Percentiles rank a stretch among this genome's conserved stretches.
Conservation (phyloP, 495 filamentous ascomycete genomes). For the Immersiella caudata region DNA sequence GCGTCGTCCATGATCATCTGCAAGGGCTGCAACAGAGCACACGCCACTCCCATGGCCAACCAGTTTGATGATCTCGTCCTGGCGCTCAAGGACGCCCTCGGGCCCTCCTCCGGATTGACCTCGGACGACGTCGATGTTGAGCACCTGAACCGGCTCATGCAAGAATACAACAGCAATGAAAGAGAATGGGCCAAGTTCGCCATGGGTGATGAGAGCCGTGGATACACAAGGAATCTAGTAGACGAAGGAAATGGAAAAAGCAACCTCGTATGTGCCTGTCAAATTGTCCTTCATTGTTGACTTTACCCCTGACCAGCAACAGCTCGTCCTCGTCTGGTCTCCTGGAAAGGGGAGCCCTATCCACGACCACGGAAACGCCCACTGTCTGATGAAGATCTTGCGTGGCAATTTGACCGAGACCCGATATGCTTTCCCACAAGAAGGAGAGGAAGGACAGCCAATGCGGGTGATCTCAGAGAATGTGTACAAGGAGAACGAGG, state of each 20-base stretch:
- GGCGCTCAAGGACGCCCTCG: constrained; percentile 70
- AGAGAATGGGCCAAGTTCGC: constrained; percentile 75
- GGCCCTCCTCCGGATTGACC: constrained; percentile 76
- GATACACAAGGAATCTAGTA: constrained; percentile 87
- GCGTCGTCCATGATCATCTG: constrained; percentile 4
- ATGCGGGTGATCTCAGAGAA: constrained; percentile 57
- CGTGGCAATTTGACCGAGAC: constrained; percentile 78
- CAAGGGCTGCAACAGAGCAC: constrained; percentile 7
- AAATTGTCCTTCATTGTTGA: constrained; percentile 7
- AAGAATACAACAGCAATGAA: constrained; percentile 65
- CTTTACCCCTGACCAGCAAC: constrained; percentile 21
- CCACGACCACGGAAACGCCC: constrained; percentile 86
- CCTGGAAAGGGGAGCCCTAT: constrained; percentile 83
- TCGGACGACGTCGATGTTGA: constrained; percentile 76
- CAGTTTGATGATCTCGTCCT: constrained; percentile 73
- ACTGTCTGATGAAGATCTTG: constrained; percentile 74
- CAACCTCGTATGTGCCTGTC: constrained; percentile 66
- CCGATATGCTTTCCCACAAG: constrained; percentile 73
- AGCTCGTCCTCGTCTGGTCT: constrained; percentile 91
- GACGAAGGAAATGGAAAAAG: constrained; percentile 90
- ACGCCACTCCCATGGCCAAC: constrained; percentile 30
- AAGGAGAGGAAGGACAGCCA: constrained; percentile 51
- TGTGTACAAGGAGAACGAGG: constrained; percentile 54
- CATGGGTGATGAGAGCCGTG: constrained; percentile 61
- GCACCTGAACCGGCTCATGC: constrained; percentile 69